Evolutionary conservation across 345 rosid genomes (phyloP), one percentile per base, ranked within the genome.

Genomic region (Hibiscus mutabilis): DNA sequence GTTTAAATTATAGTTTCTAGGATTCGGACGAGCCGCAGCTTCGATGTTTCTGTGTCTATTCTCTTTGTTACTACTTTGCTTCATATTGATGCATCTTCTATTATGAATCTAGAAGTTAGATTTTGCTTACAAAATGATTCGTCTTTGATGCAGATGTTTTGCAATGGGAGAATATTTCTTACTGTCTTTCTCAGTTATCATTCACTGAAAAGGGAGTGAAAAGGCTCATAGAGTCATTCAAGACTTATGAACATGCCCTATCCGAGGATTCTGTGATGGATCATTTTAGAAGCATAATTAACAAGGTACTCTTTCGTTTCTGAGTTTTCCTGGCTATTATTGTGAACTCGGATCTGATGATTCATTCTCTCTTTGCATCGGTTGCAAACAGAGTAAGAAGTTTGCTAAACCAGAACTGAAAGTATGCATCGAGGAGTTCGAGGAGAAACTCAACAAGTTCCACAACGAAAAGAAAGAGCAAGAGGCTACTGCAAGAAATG

Each of bases 391-490:
- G 99, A 84, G 86, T 11, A 95, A 92, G 86, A 95, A 95, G 82
- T 95, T 95, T 74, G 94, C 96, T 22, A 95, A 90, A 81, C 97
- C 98, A 75, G 99, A 95, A 77, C 81, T 95, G 9, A 95, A 89
- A 83, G 80, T 78, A 13, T 87, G 90, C 85, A 88, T 92, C 2
- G 99, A 95, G 78, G 99, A 95, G 78, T 95, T 95, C 73, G 99
- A 92, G 78, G 98, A 95, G 83, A 95, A 95, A 84, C 82, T 95
- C 64, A 85, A 84, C 71, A 92, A 89, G 84, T 87, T 89, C 84
- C 92, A 90, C 78, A 44, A 75, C 75, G 97, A 92, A 79, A 92
- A 85, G 92, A 92, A 92, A 86, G 98, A 92, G 76, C 99, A 92
- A 81, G 99, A 90, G 79, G 88, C 74, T 64, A 92, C 98, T 9